Percentiles rank a stretch among this genome's conserved stretches.
Evolutionary conservation across 1,284 basidiomycete species (phyloP).

Genomic region (Schizophyllum amplum): DNA sequence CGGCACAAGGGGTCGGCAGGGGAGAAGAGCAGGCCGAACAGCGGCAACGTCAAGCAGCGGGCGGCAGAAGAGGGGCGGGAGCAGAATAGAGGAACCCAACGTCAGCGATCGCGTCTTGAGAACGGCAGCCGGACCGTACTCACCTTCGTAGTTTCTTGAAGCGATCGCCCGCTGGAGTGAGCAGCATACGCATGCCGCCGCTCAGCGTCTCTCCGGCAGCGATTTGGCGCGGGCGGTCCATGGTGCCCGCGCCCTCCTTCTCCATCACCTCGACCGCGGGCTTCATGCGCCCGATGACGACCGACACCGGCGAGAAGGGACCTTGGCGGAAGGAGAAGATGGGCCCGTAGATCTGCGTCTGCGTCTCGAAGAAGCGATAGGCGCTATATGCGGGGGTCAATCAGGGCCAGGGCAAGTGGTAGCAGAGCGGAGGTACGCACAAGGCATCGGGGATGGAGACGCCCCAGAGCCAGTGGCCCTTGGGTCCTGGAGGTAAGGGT

Average conservation of each 20-base stretch:
- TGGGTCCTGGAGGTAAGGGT: constrained; percentile 28
- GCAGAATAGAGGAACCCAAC: background rate
- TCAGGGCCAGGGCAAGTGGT: background rate
- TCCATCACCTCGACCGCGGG: constrained; percentile 49
- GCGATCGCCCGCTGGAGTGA: constrained; percentile 34
- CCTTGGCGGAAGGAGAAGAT: constrained; percentile 36
- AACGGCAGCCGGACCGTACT: background rate
- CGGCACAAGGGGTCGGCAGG: too few species aligned
- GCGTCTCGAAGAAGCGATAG: constrained; percentile 38
- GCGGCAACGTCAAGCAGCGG: too few species aligned
- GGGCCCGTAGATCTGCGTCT: constrained; percentile 37
- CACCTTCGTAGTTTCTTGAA: constrained; percentile 40
- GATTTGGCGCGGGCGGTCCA: constrained; percentile 40
- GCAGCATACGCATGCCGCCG: constrained; percentile 36
- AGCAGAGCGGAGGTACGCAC: constrained; percentile 17
- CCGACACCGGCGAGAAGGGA: constrained; percentile 18
- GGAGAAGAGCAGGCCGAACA: too few species aligned
- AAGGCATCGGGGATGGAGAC: constrained; percentile 27
- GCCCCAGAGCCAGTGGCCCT: constrained; percentile 27
- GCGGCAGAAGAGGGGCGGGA: background rate
- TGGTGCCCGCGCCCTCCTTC: constrained; percentile 38
- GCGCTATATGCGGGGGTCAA: constrained; percentile 19
- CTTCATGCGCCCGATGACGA: constrained; percentile 32
- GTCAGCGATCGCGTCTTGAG: background rate
- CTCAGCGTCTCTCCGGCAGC: constrained; percentile 41